These are phyloP conservation scores for Punctularia strigosozonata DNA, from an alignment of 768 basidiomycete species.

Conservation along the genomic window DNA sequence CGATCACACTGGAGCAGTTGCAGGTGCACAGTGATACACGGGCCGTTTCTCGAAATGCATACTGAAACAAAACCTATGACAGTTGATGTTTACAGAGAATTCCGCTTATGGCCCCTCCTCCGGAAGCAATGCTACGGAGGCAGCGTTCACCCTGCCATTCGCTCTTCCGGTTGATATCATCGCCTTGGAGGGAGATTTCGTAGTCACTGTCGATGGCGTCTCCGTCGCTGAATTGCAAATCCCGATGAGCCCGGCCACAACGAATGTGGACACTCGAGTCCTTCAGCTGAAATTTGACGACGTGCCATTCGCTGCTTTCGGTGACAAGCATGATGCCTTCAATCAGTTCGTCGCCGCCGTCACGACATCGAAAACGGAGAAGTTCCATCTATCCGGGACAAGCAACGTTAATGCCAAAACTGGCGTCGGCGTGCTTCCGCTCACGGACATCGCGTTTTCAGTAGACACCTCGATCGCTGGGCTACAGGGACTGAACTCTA, in stretches of 20 bases:
- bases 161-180: constrained; percentile 58
- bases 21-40: no score
- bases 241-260: constrained; percentile 42
- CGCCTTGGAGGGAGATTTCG: constrained; percentile 47
- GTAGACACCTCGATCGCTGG: constrained; percentile 49
- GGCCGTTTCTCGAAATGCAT: no score
- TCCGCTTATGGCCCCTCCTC: constrained; percentile 47
- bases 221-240: constrained; percentile 50
- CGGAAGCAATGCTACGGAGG: constrained; percentile 47
- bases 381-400: constrained; percentile 39
- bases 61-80: no score
- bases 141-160: constrained; percentile 58
- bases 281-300: constrained; percentile 48
- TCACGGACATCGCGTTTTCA: constrained; percentile 45
- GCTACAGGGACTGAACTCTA: constrained; percentile 49
- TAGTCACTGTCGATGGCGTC: constrained; percentile 35
- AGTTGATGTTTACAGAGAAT: constrained; percentile 45
- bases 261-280: constrained; percentile 50
- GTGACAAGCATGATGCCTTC: constrained; percentile 37
- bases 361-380: constrained; percentile 33
- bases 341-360: constrained; percentile 51
- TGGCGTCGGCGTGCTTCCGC: constrained; percentile 49
- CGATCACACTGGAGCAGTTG: constrained; percentile 48
- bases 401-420: constrained; percentile 45
- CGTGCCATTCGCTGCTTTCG: constrained; percentile 47